Conservation (phyloP, 2,329 filamentous ascomycete species). For the Aaosphaeria pasadenensis region DNA sequence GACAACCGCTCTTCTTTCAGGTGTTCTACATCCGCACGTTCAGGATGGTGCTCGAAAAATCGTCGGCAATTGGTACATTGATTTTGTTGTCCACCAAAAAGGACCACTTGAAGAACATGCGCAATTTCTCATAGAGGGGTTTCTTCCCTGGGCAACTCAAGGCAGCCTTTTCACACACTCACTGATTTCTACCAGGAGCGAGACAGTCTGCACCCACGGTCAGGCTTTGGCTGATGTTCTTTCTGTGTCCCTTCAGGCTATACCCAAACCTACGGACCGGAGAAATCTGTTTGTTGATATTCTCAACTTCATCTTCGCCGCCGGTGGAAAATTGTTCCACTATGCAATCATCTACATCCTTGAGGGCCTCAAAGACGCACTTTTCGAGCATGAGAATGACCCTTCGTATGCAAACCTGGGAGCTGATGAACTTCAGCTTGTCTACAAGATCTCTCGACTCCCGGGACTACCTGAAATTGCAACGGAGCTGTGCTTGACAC, state of each 20-base stretch:
- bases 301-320: constrained; percentile 35
- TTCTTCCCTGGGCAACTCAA: constrained; percentile 48
- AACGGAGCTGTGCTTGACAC: constrained; percentile 35
- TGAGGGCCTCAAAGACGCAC: constrained; percentile 39
- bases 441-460: constrained; percentile 35
- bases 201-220: constrained; percentile 40
- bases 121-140: constrained; percentile 38
- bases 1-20: constrained; percentile 42
- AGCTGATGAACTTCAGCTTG: constrained; percentile 24
- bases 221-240: constrained; percentile 37
- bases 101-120: constrained; percentile 17
- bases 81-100: constrained; percentile 15
- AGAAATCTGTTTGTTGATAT: constrained; percentile 25
- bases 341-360: constrained; percentile 43
- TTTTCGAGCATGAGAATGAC: constrained; percentile 8
- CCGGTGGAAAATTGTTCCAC: constrained; percentile 36
- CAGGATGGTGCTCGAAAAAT: constrained; percentile 48
- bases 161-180: constrained; percentile 44
- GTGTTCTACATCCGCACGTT: constrained; percentile 39
- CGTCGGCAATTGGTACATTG: constrained; percentile 45
- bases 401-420: constrained; percentile 10
- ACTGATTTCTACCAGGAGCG: constrained; percentile 26
- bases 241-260: constrained; percentile 21
- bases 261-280: constrained; percentile 6
- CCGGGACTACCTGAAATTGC: constrained; percentile 43